These are phyloP conservation scores for Rhizopus sp. DNA, from an alignment of 371 early-diverging fungal species.

Conservation along the genomic window DNA sequence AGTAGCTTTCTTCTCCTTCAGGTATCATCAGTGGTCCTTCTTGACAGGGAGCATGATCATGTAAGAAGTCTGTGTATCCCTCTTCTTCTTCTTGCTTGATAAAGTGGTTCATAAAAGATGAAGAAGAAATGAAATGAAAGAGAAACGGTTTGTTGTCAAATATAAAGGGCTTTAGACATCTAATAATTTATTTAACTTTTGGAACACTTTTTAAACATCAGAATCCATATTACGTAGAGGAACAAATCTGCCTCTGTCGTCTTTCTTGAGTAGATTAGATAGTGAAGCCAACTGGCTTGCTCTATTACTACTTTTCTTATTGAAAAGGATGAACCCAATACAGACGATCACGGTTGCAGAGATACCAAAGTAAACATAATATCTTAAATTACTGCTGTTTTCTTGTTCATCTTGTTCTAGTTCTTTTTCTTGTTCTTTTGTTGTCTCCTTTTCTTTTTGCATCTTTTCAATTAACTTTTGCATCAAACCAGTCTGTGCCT, in stretches of 20 bases:
- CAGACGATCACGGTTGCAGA: conserved; percentile 23
- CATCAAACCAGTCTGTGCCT: conserved; percentile 29
- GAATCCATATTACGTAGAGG: conserved; percentile 40
- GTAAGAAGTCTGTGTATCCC: too few species aligned
- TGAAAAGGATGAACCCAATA: conserved; percentile 30
- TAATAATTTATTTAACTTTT: background rate
- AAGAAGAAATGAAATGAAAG: background rate
- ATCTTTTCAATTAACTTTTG: conserved; percentile 26
- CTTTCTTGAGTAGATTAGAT: conserved; percentile 22
- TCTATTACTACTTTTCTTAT: conserved; percentile 18
- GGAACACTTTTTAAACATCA: conserved; percentile 6
- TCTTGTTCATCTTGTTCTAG: conserved; percentile 1
- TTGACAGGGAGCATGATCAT: background rate
- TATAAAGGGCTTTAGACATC: background rate
- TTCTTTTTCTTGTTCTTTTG: conserved; percentile 6
- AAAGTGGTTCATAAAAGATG: background rate
- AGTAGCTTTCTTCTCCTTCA: background rate
- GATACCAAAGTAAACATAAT: conserved; percentile 24
- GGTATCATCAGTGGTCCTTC: background rate
- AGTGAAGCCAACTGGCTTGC: conserved; percentile 28
- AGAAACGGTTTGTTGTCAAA: background rate
- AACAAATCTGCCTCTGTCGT: conserved; percentile 34
- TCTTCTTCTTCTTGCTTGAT: background rate
- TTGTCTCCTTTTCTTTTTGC: conserved; percentile 21
- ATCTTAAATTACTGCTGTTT: conserved; percentile 9